Base-by-base conservation (phyloP, 129 eudicot species). In the Pittosporum tobira region DNA sequence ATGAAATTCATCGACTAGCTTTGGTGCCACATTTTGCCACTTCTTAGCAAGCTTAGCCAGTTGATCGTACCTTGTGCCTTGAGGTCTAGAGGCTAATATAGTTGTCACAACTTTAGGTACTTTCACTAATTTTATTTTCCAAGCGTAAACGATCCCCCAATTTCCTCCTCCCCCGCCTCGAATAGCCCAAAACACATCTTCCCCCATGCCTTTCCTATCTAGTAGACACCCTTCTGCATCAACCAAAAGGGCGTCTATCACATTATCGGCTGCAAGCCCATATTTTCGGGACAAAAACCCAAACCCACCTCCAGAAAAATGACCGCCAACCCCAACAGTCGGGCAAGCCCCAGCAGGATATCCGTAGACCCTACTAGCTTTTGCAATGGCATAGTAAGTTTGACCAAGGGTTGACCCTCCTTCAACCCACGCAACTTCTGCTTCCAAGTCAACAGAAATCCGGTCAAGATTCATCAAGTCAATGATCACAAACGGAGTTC, bases 121-220 rank as follows among this genome's bases (percentile, higher is more conserved):
- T 14, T 54, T 48, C 16, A 67, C 24, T 13, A 87, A 46, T 5
- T 63, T 57, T 16, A 87, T 56, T 2, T 87, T 78, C 88, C 94
- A 87, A 16, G 83, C 84, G 19, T 74, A 80, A 5, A 87, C 66
- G 6, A 87, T 61, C 47, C 94, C 96, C 69, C 71, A 87, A 1
- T 61, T 53, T 0, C 88, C 94, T 0, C 96, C 96, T 0, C 94
- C 86, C 2, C 93, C 96, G 7, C 96, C 96, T 30, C 94, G 70
- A 31, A 87, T 74, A 0, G 96, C 94, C 94, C 96, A 83, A 62
- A 87, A 87, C 22, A n/a, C n/a, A n/a, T n/a, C n/a, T n/a, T n/a
- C n/a, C n/a, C n/a, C n/a, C n/a, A n/a, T n/a, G n/a, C n/a, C 62
- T 1, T 43, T 79, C 13, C 88, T 78, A 68, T 71, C 58, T 21